Base-by-base conservation (phyloP, 2,329 filamentous ascomycete species). In the Clonostachys chloroleuca region DNA sequence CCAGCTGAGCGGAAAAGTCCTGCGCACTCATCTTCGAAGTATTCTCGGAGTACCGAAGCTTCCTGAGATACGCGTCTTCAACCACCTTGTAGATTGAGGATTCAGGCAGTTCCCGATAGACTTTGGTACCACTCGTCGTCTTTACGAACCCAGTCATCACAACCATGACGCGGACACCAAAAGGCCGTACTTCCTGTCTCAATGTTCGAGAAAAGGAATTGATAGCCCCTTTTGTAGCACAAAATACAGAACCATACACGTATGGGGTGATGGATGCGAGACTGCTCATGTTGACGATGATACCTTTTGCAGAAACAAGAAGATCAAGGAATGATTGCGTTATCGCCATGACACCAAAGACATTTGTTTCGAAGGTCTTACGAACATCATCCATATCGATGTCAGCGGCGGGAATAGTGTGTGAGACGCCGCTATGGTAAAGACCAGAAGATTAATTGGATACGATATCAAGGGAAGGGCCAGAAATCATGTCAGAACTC, bases 341-440 rank as follows among this genome's bases (percentile, higher is more conserved):
- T 67, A 77, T 78, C 57, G 74, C 69, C 75, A 82, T 80, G 53
- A 76, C 70, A 40, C 74, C 74, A 50, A 82, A 79, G 39, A 81
- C 75, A 53, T 81, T 81, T 52, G 75, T 73, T 59, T 81, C 77
- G 46, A 77, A 81, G 3, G 74, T 77, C 49, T 65, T 59, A 49
- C 77, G 76, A 5, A 78, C 74, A 44, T 78, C 76, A 45, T 73
- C 68, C 8, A 80, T 56, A 44, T 75, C 68, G 42, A 78, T 69
- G 56, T 81, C 77, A 2, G 74, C 67, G 2, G 75, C 74, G 0
- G 77, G 74, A 44, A 75, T 70, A 14, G 70, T 74, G 57, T 77
- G 71, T 4, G 72, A 74, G 47, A 73, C 69, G 47, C 77, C 77
- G 37, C 76, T 79, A 30, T 30, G 2, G 24, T 10, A 30, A 5